These are phyloP conservation scores for Pueraria montana DNA, from an alignment of 306 rosid genomes.

Conservation along the genomic window DNA sequence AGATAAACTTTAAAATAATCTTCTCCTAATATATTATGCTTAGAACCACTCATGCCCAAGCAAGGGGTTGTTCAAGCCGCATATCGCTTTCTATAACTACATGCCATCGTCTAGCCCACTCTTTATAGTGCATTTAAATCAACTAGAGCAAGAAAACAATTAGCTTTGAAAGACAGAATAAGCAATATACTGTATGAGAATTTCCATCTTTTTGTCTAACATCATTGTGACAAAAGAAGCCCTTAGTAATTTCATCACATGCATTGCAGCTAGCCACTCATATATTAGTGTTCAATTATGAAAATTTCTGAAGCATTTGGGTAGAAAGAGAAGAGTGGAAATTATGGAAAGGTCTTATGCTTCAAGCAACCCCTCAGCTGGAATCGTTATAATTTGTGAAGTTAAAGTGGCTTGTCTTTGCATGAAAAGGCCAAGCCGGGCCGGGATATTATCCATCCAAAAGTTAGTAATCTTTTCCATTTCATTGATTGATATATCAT, in stretches of 20 bases:
- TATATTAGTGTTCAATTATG: slow-evolving; percentile 40
- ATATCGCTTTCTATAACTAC: neutral
- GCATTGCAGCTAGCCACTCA: slow-evolving; percentile 27
- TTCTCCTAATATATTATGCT: neutral
- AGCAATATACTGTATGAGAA: slow-evolving; percentile 5
- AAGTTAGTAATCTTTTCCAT: slow-evolving; percentile 65
- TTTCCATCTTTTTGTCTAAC: slow-evolving; percentile 48
- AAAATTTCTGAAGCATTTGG: slow-evolving; percentile 33
- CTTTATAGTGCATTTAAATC: slow-evolving; percentile 7
- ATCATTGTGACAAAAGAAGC: slow-evolving; percentile 48
- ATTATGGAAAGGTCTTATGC: slow-evolving; percentile 14
- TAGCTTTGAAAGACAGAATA: slow-evolving; percentile 20
- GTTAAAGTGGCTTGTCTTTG: slow-evolving; percentile 50
- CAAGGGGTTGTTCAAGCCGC: neutral
- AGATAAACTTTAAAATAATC: neutral
- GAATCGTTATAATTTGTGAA: slow-evolving; percentile 41
- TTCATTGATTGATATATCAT: slow-evolving; percentile 82
- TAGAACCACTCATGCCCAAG: slow-evolving; percentile 25
- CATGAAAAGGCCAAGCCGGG: slow-evolving; percentile 43
- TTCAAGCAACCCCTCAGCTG: slow-evolving; percentile 50
- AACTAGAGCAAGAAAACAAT: neutral
- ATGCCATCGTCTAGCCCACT: slow-evolving; percentile 16
- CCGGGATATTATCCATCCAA: slow-evolving; percentile 46
- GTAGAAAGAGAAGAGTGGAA: slow-evolving; percentile 8
- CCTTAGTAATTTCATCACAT: slow-evolving; percentile 35